These are phyloP conservation scores for Globisporangium nagaii DNA, from an alignment of 352 stramenopile species.

Conservation along the genomic window DNA sequence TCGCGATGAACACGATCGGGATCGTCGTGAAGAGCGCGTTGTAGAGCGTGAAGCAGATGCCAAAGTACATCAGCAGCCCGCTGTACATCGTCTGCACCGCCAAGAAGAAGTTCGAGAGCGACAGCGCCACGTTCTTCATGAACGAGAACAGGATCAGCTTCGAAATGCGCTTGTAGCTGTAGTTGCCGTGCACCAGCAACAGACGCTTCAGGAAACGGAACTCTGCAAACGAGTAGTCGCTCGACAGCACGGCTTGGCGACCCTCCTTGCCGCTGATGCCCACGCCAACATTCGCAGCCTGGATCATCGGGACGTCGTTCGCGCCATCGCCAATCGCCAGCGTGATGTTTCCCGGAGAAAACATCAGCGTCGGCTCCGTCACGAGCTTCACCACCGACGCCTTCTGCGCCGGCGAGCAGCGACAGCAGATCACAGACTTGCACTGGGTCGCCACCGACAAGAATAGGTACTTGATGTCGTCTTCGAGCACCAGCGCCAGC, in stretches of 20 bases:
- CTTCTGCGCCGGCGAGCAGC: constrained; percentile 82
- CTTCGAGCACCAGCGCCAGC: constrained; percentile 71
- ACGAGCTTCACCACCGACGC: constrained; percentile 83
- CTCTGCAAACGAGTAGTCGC: constrained; percentile 80
- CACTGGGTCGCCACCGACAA: constrained; percentile 83
- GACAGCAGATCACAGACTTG: constrained; percentile 88
- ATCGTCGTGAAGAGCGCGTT: constrained; percentile 89
- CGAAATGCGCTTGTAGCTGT: constrained; percentile 89
- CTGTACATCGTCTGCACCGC: constrained; percentile 83
- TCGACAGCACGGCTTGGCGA: constrained; percentile 78
- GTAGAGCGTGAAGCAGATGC: constrained; percentile 88
- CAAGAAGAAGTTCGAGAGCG: constrained; percentile 83
- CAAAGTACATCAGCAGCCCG: constrained; percentile 85
- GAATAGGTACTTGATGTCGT: constrained; percentile 89
- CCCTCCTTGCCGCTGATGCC: constrained; percentile 86
- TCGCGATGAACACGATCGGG: constrained; percentile 85
- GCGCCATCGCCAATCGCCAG: constrained; percentile 82
- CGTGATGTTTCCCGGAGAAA: constrained; percentile 84
- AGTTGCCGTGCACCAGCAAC: constrained; percentile 83
- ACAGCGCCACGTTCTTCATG: constrained; percentile 87
- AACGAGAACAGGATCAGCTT: constrained; percentile 88
- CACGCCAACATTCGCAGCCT: constrained; percentile 80
- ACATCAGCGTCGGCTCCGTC: constrained; percentile 84
- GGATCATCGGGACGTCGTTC: constrained; percentile 88
- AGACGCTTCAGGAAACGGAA: constrained; percentile 82